phyloP scores from a whole-genome alignment of 1,284 basidiomycete genomes.

The Puccinia triticina region DNA sequence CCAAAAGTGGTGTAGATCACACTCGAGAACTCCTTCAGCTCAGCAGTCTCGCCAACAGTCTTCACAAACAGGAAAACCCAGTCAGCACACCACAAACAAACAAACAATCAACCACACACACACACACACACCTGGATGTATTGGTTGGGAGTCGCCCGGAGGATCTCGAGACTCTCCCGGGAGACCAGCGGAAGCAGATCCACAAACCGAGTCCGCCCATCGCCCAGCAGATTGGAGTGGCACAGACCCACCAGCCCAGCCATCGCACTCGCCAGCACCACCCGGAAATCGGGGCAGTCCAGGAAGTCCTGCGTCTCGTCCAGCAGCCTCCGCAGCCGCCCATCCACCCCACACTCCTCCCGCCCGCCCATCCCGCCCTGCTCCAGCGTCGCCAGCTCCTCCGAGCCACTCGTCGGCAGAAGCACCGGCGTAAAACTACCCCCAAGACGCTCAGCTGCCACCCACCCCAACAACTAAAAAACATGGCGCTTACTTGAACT shows the following conservation, averaged over 20 bases:
- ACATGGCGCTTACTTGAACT: slow-evolving; percentile 11
- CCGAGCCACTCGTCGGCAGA: slow-evolving; percentile 68
- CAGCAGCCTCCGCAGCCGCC: slow-evolving; percentile 69
- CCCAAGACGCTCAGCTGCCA: too few relatives aligned
- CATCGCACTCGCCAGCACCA: slow-evolving; percentile 64
- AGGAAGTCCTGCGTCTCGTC: slow-evolving; percentile 71
- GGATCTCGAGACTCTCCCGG: slow-evolving; percentile 24
- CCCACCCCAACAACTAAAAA: too few relatives aligned
- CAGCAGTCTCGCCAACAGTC: slow-evolving; percentile 18
- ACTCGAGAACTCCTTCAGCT: slow-evolving; percentile 40
- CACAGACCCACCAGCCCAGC: background rate
- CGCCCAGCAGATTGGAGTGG: background rate
- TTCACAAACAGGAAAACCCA: slow-evolving; percentile 4
- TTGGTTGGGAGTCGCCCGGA: slow-evolving; percentile 34
- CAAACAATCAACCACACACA: background rate
- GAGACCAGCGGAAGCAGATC: slow-evolving; percentile 31
- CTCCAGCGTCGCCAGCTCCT: slow-evolving; percentile 70
- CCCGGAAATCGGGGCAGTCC: slow-evolving; percentile 70
- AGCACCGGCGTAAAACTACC: slow-evolving; percentile 35
- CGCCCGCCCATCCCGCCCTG: slow-evolving; percentile 58
- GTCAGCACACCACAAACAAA: background rate
- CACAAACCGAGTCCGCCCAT: slow-evolving; percentile 3
- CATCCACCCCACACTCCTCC: slow-evolving; percentile 56
- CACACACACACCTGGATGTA: slow-evolving; percentile 13
- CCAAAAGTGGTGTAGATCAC: slow-evolving; percentile 48